These are phyloP conservation scores for Coemansia sp. DNA, from an alignment of 192 early-diverging fungal species.

Conservation along the genomic window DNA sequence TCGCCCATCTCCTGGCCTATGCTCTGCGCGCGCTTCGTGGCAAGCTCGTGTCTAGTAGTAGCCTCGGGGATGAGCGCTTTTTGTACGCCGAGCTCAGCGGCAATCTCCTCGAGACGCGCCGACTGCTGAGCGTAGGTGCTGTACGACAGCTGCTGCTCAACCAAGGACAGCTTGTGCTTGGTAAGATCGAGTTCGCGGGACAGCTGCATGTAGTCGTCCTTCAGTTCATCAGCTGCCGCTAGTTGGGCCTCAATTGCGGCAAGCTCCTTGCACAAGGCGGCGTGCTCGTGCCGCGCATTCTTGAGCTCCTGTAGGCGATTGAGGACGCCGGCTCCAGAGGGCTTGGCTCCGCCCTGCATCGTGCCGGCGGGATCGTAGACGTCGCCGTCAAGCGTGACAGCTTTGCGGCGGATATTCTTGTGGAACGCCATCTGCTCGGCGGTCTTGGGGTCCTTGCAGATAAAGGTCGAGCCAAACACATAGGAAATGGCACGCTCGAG, in stretches of 20 bases:
- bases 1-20: constrained; percentile 89
- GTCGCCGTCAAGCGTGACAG: constrained; percentile 97
- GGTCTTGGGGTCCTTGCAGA: constrained; percentile 80
- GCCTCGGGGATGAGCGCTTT: constrained; percentile 59
- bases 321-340: constrained; percentile 69
- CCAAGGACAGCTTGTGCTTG: constrained; percentile 70
- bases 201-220: constrained; percentile 58
- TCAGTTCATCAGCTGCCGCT: constrained; percentile 55
- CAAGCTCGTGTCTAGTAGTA: constrained; percentile 49
- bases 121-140: constrained; percentile 72
- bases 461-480: constrained; percentile 91
- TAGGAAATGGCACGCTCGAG: constrained; percentile 83
- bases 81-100: constrained; percentile 54
- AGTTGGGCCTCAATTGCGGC: constrained; percentile 57
- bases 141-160: constrained; percentile 73
- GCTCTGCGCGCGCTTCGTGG: constrained; percentile 54
- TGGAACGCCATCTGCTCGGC: constrained; percentile 90
- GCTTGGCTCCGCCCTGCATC: constrained; percentile 87
- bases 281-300: constrained; percentile 56
- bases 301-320: constrained; percentile 72
- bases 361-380: constrained; percentile 94
- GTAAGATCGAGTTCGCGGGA: constrained; percentile 71
- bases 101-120: constrained; percentile 34
- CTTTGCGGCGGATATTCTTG: constrained; percentile 74
- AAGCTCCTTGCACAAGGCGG: constrained; percentile 54